Evolutionary conservation across 345 rosid species (phyloP).

Genomic region (Eucalyptus brandiana): DNA sequence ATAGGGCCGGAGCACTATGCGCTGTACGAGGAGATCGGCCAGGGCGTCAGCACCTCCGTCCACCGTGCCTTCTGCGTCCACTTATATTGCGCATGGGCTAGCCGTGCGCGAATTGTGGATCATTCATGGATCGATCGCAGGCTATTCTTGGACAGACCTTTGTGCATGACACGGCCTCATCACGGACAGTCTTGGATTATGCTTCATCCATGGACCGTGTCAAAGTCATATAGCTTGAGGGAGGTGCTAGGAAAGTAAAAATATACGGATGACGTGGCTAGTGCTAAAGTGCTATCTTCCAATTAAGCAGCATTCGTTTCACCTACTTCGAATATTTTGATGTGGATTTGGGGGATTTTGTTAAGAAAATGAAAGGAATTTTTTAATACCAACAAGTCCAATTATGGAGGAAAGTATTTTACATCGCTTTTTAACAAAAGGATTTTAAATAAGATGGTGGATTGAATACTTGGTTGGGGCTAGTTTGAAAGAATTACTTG

Average conservation of each 20-base stretch:
- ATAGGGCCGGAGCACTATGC: too few relatives aligned
- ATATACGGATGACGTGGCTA: neutral
- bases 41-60: rapidly evolving
- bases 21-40: rapidly evolving
- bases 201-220: too few relatives aligned
- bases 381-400: neutral
- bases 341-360: neutral
- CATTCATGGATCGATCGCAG: too few relatives aligned
- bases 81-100: too few relatives aligned
- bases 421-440: neutral
- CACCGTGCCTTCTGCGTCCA: rapidly evolving
- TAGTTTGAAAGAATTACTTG: neutral
- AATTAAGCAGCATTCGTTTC: neutral
- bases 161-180: too few relatives aligned
- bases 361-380: neutral
- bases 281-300: neutral
- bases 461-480: neutral
- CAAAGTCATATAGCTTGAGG: neutral
- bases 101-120: rapidly evolving
- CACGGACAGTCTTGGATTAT: too few relatives aligned
- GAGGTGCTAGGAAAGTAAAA: neutral
- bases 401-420: neutral
- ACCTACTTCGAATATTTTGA: neutral
- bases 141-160: too few relatives aligned
- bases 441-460: neutral